These are phyloP conservation scores for Colletotrichum musicola DNA, from an alignment of 2,329 filamentous ascomycete genomes.

Conservation along the genomic window DNA sequence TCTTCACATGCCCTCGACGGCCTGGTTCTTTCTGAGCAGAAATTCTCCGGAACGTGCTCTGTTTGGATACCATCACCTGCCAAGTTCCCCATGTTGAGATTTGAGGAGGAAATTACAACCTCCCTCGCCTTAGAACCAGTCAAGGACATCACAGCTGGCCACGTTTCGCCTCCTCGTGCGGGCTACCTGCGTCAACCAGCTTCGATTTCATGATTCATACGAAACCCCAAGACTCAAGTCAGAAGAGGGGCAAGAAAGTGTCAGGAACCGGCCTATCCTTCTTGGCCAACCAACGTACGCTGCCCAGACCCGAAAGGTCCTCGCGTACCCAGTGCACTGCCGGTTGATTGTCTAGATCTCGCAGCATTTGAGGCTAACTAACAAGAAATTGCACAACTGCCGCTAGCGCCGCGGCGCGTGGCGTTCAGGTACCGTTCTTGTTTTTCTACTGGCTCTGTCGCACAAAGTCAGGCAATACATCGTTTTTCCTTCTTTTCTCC, in stretches of 20 bases:
- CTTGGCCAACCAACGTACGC: too few species aligned
- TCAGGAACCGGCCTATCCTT: too few species aligned
- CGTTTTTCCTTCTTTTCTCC: slow-evolving; percentile 13
- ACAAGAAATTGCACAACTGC: slow-evolving; percentile 20
- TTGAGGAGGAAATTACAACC: too few species aligned
- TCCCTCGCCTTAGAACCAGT: neutral
- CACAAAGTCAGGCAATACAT: slow-evolving; percentile 18
- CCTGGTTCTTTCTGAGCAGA: too few species aligned
- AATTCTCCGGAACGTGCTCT: neutral
- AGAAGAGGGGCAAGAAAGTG: neutral
- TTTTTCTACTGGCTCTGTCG: slow-evolving; percentile 1
- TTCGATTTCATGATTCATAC: neutral
- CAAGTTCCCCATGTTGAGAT: neutral
- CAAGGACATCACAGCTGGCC: slow-evolving; percentile 8
- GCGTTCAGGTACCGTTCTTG: slow-evolving; percentile 25
- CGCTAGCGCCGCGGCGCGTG: slow-evolving; percentile 20
- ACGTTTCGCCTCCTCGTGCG: neutral
- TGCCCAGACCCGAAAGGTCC: neutral
- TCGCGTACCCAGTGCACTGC: neutral
- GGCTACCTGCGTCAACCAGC: neutral
- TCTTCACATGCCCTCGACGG: slow-evolving; percentile 23
- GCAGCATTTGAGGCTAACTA: neutral
- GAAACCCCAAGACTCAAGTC: neutral
- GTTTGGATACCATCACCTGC: neutral
- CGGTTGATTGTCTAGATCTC: slow-evolving; percentile 11